Evolutionary conservation across 2,329 filamentous ascomycete genomes (phyloP), one percentile per base, ranked within the genome.

Genomic region (Cladosporium sp.): DNA sequence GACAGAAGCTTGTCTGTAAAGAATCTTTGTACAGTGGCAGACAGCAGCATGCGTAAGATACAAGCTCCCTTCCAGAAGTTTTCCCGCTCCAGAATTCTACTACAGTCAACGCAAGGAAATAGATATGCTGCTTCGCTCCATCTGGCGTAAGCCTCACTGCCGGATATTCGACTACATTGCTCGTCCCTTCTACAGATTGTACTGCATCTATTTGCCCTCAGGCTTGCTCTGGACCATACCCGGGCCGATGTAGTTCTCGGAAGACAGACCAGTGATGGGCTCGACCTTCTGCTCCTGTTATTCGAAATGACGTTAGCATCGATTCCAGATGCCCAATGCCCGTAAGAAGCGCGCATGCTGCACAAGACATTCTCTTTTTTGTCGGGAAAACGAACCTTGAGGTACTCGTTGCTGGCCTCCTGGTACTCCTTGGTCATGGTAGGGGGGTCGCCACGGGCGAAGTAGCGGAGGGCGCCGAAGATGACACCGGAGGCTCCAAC

Each of bases 371-470:
- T 11, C 44, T 37, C 14, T 46, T 19, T 2, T 3, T 10, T 11
- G 14, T 40, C 7, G 41, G 43, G 2, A n/a, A n/a, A 38, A 75
- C 83, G 66, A 77, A 95, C 92, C 82, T 84, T 91, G 72, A 96
- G 80, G 74, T 87, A 93, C 78, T 96, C 93, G 75, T 98, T 95
- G 63, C 85, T 81, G 64, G 86, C 86, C 79, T 97, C 90, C 78
- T 98, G 89, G 83, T 87, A 97, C 76, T 98, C 93, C 80, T 89
- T 87, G 77, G 79, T 92, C 91, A 98, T 95, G 67, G 92, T 95
- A 72, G 79, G 77, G 62, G 93, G 93, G 58, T 81, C 68, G 56
- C 82, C 81, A 70, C 82, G 80, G 66, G 87, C 89, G 70, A 88
- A 85, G 62, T 80, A 61, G 66, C 91, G 87, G 70, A 87, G 81